A percentile compares a stretch with the other conserved stretches of the same genome.
phyloP scores from a whole-genome alignment of 768 basidiomycete species.

The Rhodosporidiobolus sp. region DNA sequence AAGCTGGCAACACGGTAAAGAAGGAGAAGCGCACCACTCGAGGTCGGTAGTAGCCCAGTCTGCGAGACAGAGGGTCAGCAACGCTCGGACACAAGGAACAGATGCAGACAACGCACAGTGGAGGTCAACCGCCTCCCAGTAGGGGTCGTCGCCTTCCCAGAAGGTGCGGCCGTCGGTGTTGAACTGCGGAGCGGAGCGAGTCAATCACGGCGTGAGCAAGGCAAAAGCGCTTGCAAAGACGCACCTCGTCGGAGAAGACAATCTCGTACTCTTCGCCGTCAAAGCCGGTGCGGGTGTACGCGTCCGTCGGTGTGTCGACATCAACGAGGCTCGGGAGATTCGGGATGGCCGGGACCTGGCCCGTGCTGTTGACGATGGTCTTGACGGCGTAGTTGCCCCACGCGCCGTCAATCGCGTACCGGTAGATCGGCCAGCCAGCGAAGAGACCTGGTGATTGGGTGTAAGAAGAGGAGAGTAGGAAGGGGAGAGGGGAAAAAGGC shows the following conservation, averaged over 20 bases:
- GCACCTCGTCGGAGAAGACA: conserved; percentile 76
- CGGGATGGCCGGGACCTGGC: conserved; percentile 76
- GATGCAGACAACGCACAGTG: conserved; percentile 42
- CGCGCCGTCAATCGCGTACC: conserved; percentile 8
- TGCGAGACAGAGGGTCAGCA: neutral
- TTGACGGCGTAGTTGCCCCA: conserved; percentile 42
- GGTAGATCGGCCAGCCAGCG: conserved; percentile 74
- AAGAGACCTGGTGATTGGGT: conserved; percentile 62
- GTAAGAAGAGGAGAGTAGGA: no score
- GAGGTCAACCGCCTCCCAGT: conserved; percentile 54
- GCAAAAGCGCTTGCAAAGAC: neutral
- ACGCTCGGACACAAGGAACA: no score
- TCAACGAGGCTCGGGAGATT: conserved; percentile 72
- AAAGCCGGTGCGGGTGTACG: conserved; percentile 51
- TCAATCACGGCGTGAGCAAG: no score
- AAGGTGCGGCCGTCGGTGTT: conserved; percentile 68
- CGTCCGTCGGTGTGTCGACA: conserved; percentile 60
- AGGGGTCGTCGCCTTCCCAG: conserved; percentile 53
- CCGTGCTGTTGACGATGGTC: conserved; percentile 64
- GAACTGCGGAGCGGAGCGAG: conserved; percentile 50
- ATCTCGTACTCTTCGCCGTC: conserved; percentile 78
- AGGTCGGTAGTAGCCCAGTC: conserved; percentile 43
- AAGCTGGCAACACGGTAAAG: neutral
- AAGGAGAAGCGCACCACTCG: conserved; percentile 42
- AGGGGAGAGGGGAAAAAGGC: no score